These are phyloP conservation scores for Mucor indicus DNA, from an alignment of 371 early-diverging fungal genomes.

Conservation along the genomic window DNA sequence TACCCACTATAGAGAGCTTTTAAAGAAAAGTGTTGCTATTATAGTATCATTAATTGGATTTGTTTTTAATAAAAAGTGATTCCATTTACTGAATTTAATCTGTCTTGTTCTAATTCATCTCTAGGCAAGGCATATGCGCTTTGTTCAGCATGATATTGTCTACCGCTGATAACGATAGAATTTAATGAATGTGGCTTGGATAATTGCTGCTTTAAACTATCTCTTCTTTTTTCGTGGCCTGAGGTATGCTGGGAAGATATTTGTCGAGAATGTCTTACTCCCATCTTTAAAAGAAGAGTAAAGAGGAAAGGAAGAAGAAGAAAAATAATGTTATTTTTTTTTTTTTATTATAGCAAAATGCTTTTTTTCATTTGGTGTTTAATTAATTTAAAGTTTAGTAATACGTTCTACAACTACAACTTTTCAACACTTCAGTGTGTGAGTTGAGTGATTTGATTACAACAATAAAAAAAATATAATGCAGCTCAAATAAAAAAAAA, in stretches of 20 bases:
- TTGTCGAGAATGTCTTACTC: slow-evolving; percentile 21
- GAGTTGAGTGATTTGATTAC: no score
- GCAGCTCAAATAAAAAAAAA: no score
- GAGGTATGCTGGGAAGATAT: background rate
- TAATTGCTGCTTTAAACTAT: slow-evolving; percentile 4
- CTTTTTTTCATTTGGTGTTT: no score
- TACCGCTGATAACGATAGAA: slow-evolving; percentile 35
- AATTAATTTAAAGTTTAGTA: no score
- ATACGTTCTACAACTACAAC: no score
- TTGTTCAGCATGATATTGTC: slow-evolving; percentile 37
- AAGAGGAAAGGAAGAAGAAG: no score
- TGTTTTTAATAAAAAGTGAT: background rate
- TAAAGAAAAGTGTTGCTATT: slow-evolving; percentile 24
- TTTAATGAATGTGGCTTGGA: slow-evolving; percentile 8
- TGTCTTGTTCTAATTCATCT: slow-evolving; percentile 49
- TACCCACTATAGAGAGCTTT: slow-evolving; percentile 21
- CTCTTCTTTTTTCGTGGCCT: slow-evolving; percentile 3
- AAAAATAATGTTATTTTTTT: no score
- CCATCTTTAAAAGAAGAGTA: no score
- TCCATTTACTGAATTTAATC: slow-evolving; percentile 39
- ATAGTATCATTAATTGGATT: background rate
- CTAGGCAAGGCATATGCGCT: slow-evolving; percentile 41
- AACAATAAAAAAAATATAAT: no score
- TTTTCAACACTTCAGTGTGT: no score
- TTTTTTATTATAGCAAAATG: no score